Evolutionary conservation across 176 grass and related monocot genomes (phyloP).

Genomic region (Raddia guianensis): DNA sequence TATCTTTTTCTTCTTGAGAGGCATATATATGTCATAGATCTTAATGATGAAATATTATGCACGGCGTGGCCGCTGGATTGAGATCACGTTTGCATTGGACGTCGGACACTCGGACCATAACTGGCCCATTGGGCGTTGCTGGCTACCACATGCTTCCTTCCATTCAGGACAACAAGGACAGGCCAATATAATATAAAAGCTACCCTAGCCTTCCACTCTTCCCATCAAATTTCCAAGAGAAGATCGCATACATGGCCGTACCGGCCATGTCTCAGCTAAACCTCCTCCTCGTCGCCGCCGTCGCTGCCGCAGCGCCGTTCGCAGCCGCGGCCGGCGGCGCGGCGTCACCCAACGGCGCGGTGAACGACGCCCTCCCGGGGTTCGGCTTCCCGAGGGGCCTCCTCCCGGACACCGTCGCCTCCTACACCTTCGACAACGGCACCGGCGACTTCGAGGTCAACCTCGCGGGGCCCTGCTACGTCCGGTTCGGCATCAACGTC

Average conservation of each 20-base stretch:
- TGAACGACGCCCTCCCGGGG: slow-evolving; percentile 59
- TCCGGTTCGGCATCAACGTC: slow-evolving; percentile 58
- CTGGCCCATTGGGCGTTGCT: too few species aligned
- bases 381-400: slow-evolving; percentile 79
- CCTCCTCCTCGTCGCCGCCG: neutral
- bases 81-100: too few species aligned
- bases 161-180: too few species aligned
- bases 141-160: too few species aligned
- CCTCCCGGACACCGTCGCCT: slow-evolving; percentile 61
- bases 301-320: neutral
- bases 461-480: slow-evolving; percentile 68
- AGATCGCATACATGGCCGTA: neutral
- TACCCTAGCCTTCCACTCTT: neutral
- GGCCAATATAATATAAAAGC: neutral
- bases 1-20: too few species aligned
- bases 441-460: slow-evolving; percentile 68
- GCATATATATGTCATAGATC: too few species aligned
- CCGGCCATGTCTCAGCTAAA: neutral
- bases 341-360: slow-evolving; percentile 5
- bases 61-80: too few species aligned
- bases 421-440: slow-evolving; percentile 54
- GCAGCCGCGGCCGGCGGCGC: neutral
- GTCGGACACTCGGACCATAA: too few species aligned
- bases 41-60: too few species aligned
- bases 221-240: neutral